Evolutionary conservation across 306 rosid species (phyloP).

Genomic region (Chamaecrista fasciculata): DNA sequence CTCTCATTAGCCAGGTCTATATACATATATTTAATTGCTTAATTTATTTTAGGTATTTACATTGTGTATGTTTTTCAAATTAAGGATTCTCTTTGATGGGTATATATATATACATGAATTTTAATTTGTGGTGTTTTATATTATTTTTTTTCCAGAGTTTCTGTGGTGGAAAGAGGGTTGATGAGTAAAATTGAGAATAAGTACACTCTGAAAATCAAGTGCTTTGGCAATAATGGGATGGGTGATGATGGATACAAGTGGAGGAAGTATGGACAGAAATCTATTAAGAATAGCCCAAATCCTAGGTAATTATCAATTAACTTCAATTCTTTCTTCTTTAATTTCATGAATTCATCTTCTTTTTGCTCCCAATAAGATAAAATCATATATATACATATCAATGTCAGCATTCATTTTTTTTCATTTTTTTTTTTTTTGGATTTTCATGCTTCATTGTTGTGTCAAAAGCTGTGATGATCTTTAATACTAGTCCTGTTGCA

Average conservation of each 20-base stretch:
- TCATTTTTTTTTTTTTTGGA: too few relatives aligned
- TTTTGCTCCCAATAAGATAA: background rate
- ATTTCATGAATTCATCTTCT: background rate
- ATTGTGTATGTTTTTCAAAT: too few relatives aligned
- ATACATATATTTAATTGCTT: background rate
- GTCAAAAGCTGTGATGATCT: background rate
- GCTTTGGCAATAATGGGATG: slow-evolving; percentile 74
- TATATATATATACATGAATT: too few relatives aligned
- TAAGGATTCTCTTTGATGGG: too few relatives aligned
- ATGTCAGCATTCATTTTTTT: background rate
- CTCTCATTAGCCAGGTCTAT: slow-evolving; percentile 52
- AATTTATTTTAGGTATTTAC: too few relatives aligned
- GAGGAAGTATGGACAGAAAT: slow-evolving; percentile 94
- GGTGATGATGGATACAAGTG: slow-evolving; percentile 92
- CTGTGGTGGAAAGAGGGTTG: slow-evolving; percentile 57
- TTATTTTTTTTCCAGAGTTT: slow-evolving; percentile 42
- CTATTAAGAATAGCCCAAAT: slow-evolving; percentile 83
- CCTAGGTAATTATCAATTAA: slow-evolving; percentile 67
- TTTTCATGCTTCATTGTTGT: too few relatives aligned
- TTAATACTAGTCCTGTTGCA: background rate
- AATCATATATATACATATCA: too few relatives aligned
- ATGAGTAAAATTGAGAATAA: slow-evolving; percentile 75
- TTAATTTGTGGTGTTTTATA: too few relatives aligned
- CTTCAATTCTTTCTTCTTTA: background rate
- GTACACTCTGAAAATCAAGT: slow-evolving; percentile 78